Conservation (phyloP, 1,284 basidiomycete species). For the Cystobasidium sp. region DNA sequence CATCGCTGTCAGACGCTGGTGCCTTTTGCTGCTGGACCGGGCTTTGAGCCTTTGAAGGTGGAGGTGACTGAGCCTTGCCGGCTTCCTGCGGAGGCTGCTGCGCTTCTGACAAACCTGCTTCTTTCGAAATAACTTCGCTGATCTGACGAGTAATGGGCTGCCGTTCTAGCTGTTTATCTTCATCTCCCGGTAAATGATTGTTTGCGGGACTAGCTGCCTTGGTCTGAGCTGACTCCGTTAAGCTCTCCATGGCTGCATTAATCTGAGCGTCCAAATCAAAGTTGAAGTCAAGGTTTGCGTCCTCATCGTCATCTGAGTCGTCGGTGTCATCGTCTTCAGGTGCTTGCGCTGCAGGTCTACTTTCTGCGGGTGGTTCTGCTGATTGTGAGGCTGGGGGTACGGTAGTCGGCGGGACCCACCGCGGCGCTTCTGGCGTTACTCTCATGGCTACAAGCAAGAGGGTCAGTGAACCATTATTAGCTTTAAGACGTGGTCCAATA, state of each 20-base stretch:
- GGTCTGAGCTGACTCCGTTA: slow-evolving; percentile 2
- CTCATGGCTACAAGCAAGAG: slow-evolving; percentile 2
- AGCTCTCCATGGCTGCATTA: slow-evolving; percentile 30
- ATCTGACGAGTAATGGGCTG: neutral
- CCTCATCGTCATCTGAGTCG: slow-evolving; percentile 27
- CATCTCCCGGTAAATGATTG: neutral
- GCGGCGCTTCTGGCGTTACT: neutral
- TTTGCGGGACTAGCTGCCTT: neutral
- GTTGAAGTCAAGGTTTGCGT: slow-evolving; percentile 5
- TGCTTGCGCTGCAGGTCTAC: neutral
- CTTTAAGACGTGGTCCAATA: neutral
- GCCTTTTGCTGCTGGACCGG: neutral
- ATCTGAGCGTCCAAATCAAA: slow-evolving; percentile 41
- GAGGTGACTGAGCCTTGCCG: neutral
- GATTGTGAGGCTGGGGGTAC: neutral
- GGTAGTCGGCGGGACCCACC: slow-evolving; percentile 1
- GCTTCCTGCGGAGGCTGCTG: no score
- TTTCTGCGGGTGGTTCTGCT: neutral
- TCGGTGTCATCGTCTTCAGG: neutral
- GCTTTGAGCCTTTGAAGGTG: neutral
- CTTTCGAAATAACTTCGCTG: neutral
- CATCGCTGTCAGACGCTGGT: slow-evolving; percentile 11
- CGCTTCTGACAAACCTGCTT: neutral
- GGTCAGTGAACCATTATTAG: neutral
- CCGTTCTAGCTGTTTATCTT: neutral